Percentiles rank a stretch among this genome's conserved stretches.
Conservation (phyloP, 1,284 basidiomycete species). For the Apiotrichum gamsii region DNA sequence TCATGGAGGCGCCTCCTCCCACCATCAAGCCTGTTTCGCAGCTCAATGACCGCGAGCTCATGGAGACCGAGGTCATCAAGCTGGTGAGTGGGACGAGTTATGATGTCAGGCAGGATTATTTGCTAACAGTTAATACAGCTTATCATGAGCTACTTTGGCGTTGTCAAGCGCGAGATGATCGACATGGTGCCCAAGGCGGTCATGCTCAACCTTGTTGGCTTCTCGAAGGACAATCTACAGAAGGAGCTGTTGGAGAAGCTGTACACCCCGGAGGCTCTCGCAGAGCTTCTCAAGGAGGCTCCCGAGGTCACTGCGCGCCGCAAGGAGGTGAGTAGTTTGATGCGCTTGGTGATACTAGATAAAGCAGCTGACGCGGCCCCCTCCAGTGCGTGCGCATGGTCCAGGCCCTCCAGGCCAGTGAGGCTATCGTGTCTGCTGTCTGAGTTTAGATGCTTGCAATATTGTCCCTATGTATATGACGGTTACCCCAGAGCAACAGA, state of each 20-base stretch:
- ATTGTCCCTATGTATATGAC: too few relatives aligned
- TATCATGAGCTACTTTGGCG: slow-evolving; percentile 91
- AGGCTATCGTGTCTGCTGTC: slow-evolving; percentile 56
- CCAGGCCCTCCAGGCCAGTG: slow-evolving; percentile 80
- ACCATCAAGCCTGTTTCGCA: slow-evolving; percentile 81
- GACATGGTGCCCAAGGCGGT: slow-evolving; percentile 99
- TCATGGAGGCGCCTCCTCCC: slow-evolving; percentile 88
- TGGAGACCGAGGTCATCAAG: slow-evolving; percentile 98
- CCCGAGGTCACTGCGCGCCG: slow-evolving; percentile 45
- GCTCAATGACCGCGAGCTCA: slow-evolving; percentile 87
- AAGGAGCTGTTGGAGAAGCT: slow-evolving; percentile 33
- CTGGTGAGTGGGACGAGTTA: slow-evolving; percentile 51
- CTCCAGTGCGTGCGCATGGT: too few relatives aligned
- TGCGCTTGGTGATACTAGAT: slow-evolving; percentile 40
- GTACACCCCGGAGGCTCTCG: slow-evolving; percentile 73
- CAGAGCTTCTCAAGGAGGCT: slow-evolving; percentile 87
- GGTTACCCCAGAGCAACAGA: too few relatives aligned
- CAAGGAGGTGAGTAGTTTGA: slow-evolving; percentile 10
- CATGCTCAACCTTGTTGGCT: slow-evolving; percentile 83
- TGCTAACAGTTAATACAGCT: slow-evolving; percentile 42
- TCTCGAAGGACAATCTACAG: slow-evolving; percentile 72
- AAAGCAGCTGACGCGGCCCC: too few relatives aligned
- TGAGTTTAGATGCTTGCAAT: slow-evolving; percentile 5
- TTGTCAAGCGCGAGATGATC: slow-evolving; percentile 98
- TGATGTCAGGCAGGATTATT: too few relatives aligned